Evolutionary conservation across 2,329 filamentous ascomycete genomes (phyloP), one percentile per base, ranked within the genome.

Genomic region (Trichoderma hamatum): DNA sequence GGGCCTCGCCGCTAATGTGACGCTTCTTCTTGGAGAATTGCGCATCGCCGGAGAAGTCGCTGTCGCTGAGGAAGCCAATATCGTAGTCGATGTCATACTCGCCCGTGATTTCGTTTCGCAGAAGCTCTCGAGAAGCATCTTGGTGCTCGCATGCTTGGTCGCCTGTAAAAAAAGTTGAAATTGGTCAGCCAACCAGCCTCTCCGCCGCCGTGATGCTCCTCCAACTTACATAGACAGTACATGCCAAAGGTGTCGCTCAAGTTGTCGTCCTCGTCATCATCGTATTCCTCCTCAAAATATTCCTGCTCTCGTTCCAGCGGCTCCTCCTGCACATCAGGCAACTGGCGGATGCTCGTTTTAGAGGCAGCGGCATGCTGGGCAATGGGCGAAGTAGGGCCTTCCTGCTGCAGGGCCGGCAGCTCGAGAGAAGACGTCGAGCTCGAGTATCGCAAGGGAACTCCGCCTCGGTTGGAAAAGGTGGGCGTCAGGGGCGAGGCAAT

Each of bases 291-390:
- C 9, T 79, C 79, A 11, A 61, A 55, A 11, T 89, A 87, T 24
- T 91, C 61, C 21, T 89, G 87, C 26, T 91, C 91, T 66, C 86
- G 86, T 77, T 94, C 91, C 52, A 89, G 81, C 2, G 91, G 89
- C 75, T 97, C 94, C 78, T 97, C 94, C 75, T 94, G 88, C 24
- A 97, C 91, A 75, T 96, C 92, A 19, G 93, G 91, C 71, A 97
- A 84, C 64, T 85, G 86, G 70, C 88, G 85, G 80, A 92, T 92
- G 74, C 85, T 84, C 0, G 87, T 82, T 72, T 89, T 87, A 71
- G 74, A 73, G 64, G 75, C 71, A 81, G 80, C 58, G 62, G 74
- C 73, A 89, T 88, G 71, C 77, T 77, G 73, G 81, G 73, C 73
- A 49, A 75, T 62, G 9, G 73, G 71, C 34, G 73, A 72, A 14